A percentile compares a stretch with the other conserved stretches of the same genome.
These are phyloP conservation scores for Pyrenochaeta sp. DNA, from an alignment of 2,329 filamentous ascomycete species.

Conservation along the genomic window DNA sequence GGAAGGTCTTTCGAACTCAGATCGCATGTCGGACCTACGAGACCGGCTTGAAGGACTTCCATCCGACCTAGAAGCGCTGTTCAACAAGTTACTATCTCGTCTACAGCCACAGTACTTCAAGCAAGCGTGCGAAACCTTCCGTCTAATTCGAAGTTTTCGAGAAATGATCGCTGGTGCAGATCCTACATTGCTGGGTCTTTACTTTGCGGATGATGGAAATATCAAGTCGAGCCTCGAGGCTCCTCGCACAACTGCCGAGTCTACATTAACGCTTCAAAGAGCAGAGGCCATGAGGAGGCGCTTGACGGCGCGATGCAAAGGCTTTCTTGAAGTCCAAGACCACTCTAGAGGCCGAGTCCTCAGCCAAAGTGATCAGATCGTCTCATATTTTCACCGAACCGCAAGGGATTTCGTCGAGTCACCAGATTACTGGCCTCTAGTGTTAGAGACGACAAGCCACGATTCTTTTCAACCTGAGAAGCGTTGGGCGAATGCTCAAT, in stretches of 20 bases:
- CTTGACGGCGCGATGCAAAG: conserved; percentile 16
- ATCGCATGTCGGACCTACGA: conserved; percentile 15
- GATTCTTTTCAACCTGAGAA: conserved; percentile 2
- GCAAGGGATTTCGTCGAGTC: conserved; percentile 21
- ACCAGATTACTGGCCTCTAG: neutral
- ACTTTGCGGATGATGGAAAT: conserved; percentile 5
- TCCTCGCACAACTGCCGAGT: neutral
- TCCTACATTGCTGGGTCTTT: conserved; percentile 4
- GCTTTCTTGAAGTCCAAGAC: conserved; percentile 15
- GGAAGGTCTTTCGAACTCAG: conserved; percentile 12
- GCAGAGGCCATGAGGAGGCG: conserved; percentile 6
- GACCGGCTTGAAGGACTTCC: conserved; percentile 16
- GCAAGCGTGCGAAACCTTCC: neutral
- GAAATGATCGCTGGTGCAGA: neutral
- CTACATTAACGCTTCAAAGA: neutral
- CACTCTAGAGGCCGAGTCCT: neutral
- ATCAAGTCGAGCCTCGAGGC: conserved; percentile 1
- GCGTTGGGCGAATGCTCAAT: conserved; percentile 9
- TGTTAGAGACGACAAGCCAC: conserved; percentile 1
- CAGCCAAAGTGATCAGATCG: neutral
- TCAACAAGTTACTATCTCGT: conserved; percentile 4
- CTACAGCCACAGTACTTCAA: neutral
- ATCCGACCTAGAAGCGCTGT: conserved; percentile 18
- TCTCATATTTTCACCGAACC: conserved; percentile 18
- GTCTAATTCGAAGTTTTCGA: neutral